Base-by-base conservation (phyloP, 2,329 filamentous ascomycete genomes). In the Clarireedia monteithiana region DNA sequence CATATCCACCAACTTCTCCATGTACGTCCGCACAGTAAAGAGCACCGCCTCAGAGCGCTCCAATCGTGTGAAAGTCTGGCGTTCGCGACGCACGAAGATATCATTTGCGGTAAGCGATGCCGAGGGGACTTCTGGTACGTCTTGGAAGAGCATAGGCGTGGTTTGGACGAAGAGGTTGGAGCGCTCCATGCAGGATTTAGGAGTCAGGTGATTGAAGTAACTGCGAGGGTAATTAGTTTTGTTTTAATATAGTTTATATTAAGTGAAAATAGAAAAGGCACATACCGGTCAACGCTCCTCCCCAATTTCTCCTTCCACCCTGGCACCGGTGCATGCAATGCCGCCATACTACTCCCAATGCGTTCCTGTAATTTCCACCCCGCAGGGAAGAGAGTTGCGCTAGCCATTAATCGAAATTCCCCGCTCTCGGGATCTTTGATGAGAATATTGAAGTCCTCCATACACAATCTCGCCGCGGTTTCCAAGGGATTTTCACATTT, bases 401-500 rank as follows among this genome's bases (percentile, higher is more conserved):
- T 77, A 24, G 77, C 77, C 53, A 72, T 70, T 27, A 81, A 63
- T 53, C 74, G 74, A 59, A 77, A 76, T 56, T 76, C 71, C 7
- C 70, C 72, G 6, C 74, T 74, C 20, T 72, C 72, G 12, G 73
- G 70, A 48, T 70, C 63, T 59, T 72, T 72, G 57, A 74, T 68
- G 39, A 80, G 60, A 39, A 81, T 69, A 50, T 73, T 78, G 56
- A 80, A 71, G 58, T 81, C 78, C 62, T 80, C 77, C 72, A 75
- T 75, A 1, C 73, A 72, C 17, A 81, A 65, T 48, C 76, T 69
- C 0, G 76, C 77, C 9, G 74, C 75, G 14, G 75, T 67, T 57
- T 79, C 78, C n/a, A 80, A 65, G 1, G 77, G 75, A 48, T 75
- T 71, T 6, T 69, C 62, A 27, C 67, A 65, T 30, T 66, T 62